Evolutionary conservation across 1,139 yeast genomes (phyloP), one percentile per base, ranked within the genome.

Genomic region (Diutina sp.): DNA sequence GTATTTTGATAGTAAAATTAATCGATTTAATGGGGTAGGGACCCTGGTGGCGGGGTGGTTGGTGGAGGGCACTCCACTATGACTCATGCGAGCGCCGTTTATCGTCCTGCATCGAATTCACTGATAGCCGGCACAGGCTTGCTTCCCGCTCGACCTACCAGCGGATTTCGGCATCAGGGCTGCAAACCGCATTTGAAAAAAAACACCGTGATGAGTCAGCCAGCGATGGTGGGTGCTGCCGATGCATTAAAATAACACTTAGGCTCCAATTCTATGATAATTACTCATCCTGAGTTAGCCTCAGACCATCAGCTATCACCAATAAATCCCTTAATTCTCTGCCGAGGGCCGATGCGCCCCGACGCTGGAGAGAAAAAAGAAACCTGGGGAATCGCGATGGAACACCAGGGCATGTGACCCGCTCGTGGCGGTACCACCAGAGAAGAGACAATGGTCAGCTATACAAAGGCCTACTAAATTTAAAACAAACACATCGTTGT

Each of bases 1-100:
- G n/a, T n/a, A n/a, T n/a, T n/a, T n/a, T n/a, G n/a, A n/a, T n/a
- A n/a, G n/a, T n/a, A n/a, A n/a, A n/a, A n/a, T n/a, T n/a, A n/a
- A n/a, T n/a, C 25, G 25, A 21, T 21, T 21, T 21, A 21, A 21
- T 4, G 25, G 4, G 25, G 25, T 21, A 4, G 25, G 25, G 4
- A 12, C 41, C 6, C 14, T 11, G 14, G n/a, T 35, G 41, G 41
- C 6, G 41, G 11, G n/a, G 41, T 2, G 5, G 41, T 11, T 35
- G 41, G 41, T 35, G 14, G 6, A 12, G 14, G 41, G 41, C 41
- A 35, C n/a, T 35, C 14, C n/a, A 11, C 18, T 30, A 47, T 47
- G 51, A 47, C 35, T 47, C 51, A 47, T 47, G 51, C 21, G 21
- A 47, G 51, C 51, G 51, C 51, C 51, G 51, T 47, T 29, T 28